Evolutionary conservation across 345 rosid genomes (phyloP).

Genomic region (Pseudoturritis turrita): DNA sequence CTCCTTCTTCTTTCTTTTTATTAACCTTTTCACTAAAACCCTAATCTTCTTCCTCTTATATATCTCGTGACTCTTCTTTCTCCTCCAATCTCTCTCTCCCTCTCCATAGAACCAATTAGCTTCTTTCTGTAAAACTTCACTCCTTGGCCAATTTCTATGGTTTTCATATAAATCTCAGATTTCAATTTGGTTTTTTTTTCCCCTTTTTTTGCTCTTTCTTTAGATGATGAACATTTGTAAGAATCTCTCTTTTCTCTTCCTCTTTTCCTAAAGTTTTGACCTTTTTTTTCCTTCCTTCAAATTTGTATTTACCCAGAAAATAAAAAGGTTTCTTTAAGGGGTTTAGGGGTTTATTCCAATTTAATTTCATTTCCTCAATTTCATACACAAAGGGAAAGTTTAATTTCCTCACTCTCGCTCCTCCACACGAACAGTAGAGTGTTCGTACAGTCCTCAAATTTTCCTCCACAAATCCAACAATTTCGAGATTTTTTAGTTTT

Average conservation of each 20-base stretch:
- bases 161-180: constrained; percentile 5
- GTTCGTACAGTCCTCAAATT: not conserved
- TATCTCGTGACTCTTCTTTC: constrained; percentile 32
- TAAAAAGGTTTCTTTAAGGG: constrained; percentile 17
- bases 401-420: constrained; percentile 17
- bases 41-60: constrained; percentile 23
- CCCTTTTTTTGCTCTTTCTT: constrained; percentile 4
- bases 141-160: constrained; percentile 11
- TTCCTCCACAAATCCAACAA: not conserved
- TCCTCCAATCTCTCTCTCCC: constrained; percentile 20
- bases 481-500: not conserved
- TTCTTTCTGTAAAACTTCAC: constrained; percentile 22
- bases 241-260: constrained; percentile 14
- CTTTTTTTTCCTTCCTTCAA: constrained; percentile 20
- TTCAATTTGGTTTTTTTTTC: not conserved
- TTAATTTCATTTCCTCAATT: not conserved
- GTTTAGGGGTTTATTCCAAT: constrained; percentile 54
- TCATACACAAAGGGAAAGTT: not conserved
- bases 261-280: constrained; percentile 35
- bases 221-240: constrained; percentile 17
- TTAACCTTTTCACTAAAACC: constrained; percentile 16
- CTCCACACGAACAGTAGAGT: not conserved
- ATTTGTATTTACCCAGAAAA: not conserved
- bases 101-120: constrained; percentile 2
- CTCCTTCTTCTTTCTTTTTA: not conserved